Conservation (phyloP, 345 rosid species). For the Euphorbia lathyris region DNA sequence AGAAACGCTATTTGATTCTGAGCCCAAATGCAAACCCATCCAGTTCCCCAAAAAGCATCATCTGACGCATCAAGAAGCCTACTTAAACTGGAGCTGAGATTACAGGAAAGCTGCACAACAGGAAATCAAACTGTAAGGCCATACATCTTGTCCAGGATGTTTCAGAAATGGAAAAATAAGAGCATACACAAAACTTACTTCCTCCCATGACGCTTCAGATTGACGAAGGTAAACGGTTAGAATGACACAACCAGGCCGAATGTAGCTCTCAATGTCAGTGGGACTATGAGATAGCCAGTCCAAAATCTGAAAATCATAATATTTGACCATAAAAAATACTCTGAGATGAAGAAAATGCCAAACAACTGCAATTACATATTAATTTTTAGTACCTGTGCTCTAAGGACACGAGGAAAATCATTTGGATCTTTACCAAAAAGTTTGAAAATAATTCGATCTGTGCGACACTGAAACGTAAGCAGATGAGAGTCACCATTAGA, state of each 20-base stretch:
- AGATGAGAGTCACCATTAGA: neutral
- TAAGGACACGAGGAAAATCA: conserved; percentile 78
- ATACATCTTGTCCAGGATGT: neutral
- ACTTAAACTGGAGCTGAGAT: conserved; percentile 70
- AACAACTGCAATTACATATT: conserved; percentile 6
- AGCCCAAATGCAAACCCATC: conserved; percentile 77
- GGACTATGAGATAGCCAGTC: conserved; percentile 96
- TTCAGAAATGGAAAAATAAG: conserved; percentile 2
- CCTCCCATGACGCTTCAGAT: conserved; percentile 83
- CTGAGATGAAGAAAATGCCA: conserved; percentile 16
- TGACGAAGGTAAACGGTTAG: conserved; percentile 86
- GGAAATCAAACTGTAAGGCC: conserved; percentile 24
- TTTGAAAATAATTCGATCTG: conserved; percentile 87
- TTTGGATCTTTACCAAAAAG: conserved; percentile 95
- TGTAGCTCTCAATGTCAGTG: conserved; percentile 97
- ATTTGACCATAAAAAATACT: conserved; percentile 13
- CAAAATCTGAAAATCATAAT: conserved; percentile 64
- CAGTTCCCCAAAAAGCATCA: conserved; percentile 79
- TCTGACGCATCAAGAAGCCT: conserved; percentile 74
- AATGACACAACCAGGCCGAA: conserved; percentile 92
- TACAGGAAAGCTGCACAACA: conserved; percentile 58
- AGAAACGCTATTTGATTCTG: conserved; percentile 83
- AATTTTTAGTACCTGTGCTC: conserved; percentile 66
- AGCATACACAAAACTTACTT: conserved; percentile 49
- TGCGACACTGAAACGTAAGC: conserved; percentile 70